Base-by-base conservation (phyloP, 805 yeast species). In the Ogataea pini region DNA sequence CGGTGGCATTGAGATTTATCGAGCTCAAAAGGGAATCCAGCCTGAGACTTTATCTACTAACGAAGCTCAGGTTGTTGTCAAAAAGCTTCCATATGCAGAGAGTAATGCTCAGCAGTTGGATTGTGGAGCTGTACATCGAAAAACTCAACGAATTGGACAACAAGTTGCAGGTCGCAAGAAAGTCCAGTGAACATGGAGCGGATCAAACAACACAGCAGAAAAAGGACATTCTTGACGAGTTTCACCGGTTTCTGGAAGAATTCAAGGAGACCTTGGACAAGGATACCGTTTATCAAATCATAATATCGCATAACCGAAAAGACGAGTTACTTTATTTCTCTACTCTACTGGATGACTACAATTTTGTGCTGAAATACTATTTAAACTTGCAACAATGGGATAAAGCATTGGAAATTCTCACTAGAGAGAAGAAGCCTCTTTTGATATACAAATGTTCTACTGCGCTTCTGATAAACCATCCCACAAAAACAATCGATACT, bases 361-460 rank as follows among this genome's bases (percentile, higher is more conserved):
- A 79, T 38, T 86, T 77, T 64, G 85, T 89, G 1, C 63, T 91
- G 25, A 72, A 81, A 6, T 82, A 85, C 64, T 81, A 90, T 78
- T 75, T 91, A 10, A 78, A 82, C 44, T 63, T 74, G 22, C 85
- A 83, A 52, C 77, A 83, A 51, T 94, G 97, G 96, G 63, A 70
- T 12, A 83, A 83, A 48, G 86, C 96, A 0, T 64, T 89, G 44
- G 78, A 78, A 44, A 77, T 82, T 0, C 56, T 85, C 32, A 58
- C 80, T n/a, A 69, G 73, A 32, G 72, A 78, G 36, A 73, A 75
- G 34, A 76, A 77, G 34, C 69, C 75, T 0, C 61, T 68, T 0
- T 61, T 80, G 7, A 76, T 86, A 4, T 88, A 89, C 67, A 77
- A 78, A 51, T 82, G 83, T 50, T 76, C 97, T 0, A 82, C 85